Percentiles rank a stretch among this genome's conserved stretches.
Evolutionary conservation across 192 early-diverging fungal genomes (phyloP).

Genomic region (Phycomyces blakesleeanus): DNA sequence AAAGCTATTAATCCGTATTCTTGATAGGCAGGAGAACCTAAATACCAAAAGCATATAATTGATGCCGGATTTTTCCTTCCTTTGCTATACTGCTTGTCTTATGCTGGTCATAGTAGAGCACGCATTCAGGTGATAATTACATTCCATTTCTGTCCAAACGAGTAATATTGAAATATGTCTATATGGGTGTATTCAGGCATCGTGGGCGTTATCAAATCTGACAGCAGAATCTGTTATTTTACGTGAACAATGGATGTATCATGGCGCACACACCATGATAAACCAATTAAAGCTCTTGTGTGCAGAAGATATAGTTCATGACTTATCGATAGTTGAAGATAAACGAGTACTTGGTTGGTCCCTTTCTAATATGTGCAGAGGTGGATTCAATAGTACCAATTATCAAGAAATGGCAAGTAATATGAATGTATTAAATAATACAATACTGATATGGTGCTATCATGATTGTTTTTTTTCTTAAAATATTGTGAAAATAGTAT

Average conservation of each 20-base stretch:
- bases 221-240: not conserved
- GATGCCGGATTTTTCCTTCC: not conserved
- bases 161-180: too few species aligned
- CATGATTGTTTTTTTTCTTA: not conserved
- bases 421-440: too few species aligned
- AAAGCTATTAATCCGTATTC: too few species aligned
- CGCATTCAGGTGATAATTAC: not conserved
- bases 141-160: not conserved
- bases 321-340: not conserved
- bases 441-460: too few species aligned
- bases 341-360: conserved; percentile 25
- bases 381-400: conserved; percentile 17
- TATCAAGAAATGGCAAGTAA: conserved; percentile 8
- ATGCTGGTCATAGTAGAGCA: not conserved
- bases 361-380: conserved; percentile 32
- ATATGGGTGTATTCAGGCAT: not conserved
- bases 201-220: not conserved
- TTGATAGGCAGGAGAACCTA: not conserved
- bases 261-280: not conserved
- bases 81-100: not conserved
- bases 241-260: not conserved
- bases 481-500: conserved; percentile 7
- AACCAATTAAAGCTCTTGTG: not conserved
- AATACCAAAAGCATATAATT: not conserved
- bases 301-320: not conserved